Conservation (phyloP, 2,329 filamentous ascomycete species). For the Xylaria sp. region DNA sequence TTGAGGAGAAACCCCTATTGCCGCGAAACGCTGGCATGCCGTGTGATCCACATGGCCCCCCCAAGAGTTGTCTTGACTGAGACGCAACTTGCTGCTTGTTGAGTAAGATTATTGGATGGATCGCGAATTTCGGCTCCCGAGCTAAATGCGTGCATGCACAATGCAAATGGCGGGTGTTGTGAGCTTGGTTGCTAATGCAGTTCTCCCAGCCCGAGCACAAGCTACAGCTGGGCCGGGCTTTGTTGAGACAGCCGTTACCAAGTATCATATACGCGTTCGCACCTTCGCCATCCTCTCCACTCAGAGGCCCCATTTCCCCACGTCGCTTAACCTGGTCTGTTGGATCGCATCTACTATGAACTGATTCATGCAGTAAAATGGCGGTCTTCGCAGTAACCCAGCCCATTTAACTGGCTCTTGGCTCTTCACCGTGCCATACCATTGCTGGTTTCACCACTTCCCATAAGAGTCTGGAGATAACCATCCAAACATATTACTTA, state of each 20-base stretch:
- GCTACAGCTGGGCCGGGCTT: background rate
- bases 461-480: background rate
- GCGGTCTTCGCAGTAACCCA: background rate
- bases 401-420: background rate
- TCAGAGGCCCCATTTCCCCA: background rate
- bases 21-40: background rate
- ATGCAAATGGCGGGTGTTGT: no score
- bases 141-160: no score
- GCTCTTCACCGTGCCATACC: background rate
- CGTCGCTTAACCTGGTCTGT: background rate
- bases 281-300: background rate
- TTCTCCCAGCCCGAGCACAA: no score
- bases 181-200: no score
- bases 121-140: no score
- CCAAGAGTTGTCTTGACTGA: background rate
- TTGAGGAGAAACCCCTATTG: background rate
- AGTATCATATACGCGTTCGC: background rate
- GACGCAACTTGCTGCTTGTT: background rate
- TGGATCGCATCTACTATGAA: background rate
- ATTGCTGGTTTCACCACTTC: background rate
- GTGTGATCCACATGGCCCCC: background rate
- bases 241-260: background rate
- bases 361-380: background rate
- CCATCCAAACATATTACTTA: background rate
- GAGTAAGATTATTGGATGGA: background rate